Evolutionary conservation across 768 basidiomycete genomes (phyloP), one percentile per base, ranked within the genome.

Genomic region (Lepiota brunneoincarnata): DNA sequence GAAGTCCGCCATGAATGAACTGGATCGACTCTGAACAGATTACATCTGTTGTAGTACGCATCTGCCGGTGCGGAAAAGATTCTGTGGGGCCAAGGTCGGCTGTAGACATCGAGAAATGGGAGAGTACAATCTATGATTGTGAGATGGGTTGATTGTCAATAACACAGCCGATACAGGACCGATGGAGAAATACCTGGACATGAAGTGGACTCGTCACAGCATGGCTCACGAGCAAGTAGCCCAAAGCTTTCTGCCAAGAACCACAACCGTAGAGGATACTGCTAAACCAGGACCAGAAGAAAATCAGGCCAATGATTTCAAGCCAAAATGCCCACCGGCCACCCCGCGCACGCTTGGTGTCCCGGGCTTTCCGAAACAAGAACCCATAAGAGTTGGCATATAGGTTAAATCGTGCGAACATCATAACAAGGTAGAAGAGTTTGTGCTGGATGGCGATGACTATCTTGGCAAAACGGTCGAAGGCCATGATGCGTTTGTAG

Each of bases 31-130:
- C 77, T 2, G 85, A 82, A 70, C 97, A 98, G 57, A 91, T 82
- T 38, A 99, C 93, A 68, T 99, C 97, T 41, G 91, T 89, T 0
- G 97, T 98, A n/a, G 97, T 99, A 44, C 97, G 89, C 62, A 99
- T 74, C 68, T 99, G 97, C 14, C 97, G 87, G 61, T 92, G 87
- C 3, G 89, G 82, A 75, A 98, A 98, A 0, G 93, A 95, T 66
- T 99, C 97, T 24, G 74, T 72, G 1, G 92, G 91, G 11, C 95
- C 95, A 17, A 98, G 76, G 65, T 98, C 96, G 7, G 76, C 87
- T 2, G 94, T 95, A 11, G 96, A 93, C 76, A 94, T 93, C 45
- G 92, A 88, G 68, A 95, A 99, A 74, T 99, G 97, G 6, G 97
- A 99, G 23, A 98, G 83, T 1, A 98, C 95, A 62, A 99, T 98